Evolutionary conservation across 2,329 filamentous ascomycete genomes (phyloP).

Genomic region (Sporothrix pseudoabietina): DNA sequence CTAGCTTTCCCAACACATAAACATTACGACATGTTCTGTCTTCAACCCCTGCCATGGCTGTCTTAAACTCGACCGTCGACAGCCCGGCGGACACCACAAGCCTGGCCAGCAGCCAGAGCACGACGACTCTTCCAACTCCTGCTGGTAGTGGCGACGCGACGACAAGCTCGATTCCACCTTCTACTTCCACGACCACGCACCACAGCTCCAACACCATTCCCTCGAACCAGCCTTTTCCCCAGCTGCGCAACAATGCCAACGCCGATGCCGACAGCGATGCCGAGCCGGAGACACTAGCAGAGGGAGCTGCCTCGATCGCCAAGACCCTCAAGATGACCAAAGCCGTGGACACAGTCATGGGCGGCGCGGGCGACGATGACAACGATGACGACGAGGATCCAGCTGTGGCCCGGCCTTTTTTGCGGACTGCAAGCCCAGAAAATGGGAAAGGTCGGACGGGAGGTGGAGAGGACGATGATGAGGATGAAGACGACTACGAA

Average conservation of each 20-base stretch:
- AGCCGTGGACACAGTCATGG: slow-evolving; percentile 7
- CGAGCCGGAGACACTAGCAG: slow-evolving; percentile 25
- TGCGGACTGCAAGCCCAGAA: slow-evolving; percentile 58
- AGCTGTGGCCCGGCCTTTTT: slow-evolving; percentile 59
- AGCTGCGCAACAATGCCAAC: slow-evolving; percentile 48
- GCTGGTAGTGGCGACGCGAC: slow-evolving; percentile 19
- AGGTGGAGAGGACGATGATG: slow-evolving; percentile 35
- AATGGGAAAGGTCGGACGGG: slow-evolving; percentile 35
- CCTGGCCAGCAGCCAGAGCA: slow-evolving; percentile 34
- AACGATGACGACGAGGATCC: slow-evolving; percentile 62
- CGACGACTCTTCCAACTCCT: slow-evolving; percentile 25
- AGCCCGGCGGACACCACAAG: slow-evolving; percentile 32
- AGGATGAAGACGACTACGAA: slow-evolving; percentile 40
- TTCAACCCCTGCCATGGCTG: slow-evolving; percentile 24
- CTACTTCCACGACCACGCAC: neutral
- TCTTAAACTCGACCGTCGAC: slow-evolving; percentile 25
- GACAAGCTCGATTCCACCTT: neutral
- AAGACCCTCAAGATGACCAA: slow-evolving; percentile 29
- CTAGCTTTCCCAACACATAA: neutral
- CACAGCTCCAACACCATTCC: slow-evolving; percentile 36
- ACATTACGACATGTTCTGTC: neutral
- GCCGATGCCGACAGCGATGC: slow-evolving; percentile 40
- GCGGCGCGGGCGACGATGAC: slow-evolving; percentile 39
- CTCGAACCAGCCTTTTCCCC: slow-evolving; percentile 41
- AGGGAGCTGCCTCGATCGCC: slow-evolving; percentile 28